Conservation (phyloP, 176 grass and related monocot species). For the Avena sativa region DNA sequence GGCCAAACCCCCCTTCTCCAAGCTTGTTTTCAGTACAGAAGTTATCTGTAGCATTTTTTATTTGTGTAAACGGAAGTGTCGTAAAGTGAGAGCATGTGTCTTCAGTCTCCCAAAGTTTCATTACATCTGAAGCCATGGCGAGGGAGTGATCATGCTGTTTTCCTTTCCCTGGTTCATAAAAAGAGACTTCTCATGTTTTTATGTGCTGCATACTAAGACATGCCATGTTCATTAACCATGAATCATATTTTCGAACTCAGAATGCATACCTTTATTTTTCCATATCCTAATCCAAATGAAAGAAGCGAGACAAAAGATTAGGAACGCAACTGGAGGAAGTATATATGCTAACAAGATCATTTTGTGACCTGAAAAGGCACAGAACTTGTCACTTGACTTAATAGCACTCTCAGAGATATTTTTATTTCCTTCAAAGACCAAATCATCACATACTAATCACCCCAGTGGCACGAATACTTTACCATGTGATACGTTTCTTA, state of each 20-base stretch:
- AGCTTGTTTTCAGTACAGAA: slow-evolving; percentile 50
- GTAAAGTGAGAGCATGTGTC: slow-evolving; percentile 18
- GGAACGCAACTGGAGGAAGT: slow-evolving; percentile 17
- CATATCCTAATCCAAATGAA: slow-evolving; percentile 41
- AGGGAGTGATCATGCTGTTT: neutral
- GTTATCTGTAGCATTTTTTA: slow-evolving; percentile 33
- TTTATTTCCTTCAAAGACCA: neutral
- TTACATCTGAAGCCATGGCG: neutral
- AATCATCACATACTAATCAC: neutral
- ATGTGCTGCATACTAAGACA: neutral
- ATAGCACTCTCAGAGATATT: neutral
- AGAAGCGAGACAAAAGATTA: slow-evolving; percentile 33
- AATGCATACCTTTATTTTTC: slow-evolving; percentile 37
- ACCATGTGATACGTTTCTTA: slow-evolving; percentile 6
- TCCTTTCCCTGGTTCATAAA: slow-evolving; percentile 38
- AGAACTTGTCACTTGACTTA: slow-evolving; percentile 10
- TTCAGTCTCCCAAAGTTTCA: slow-evolving; percentile 52
- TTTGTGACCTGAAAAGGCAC: slow-evolving; percentile 37
- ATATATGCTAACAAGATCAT: slow-evolving; percentile 34
- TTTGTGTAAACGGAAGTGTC: slow-evolving; percentile 39
- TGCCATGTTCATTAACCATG: neutral
- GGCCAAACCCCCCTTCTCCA: slow-evolving; percentile 59
- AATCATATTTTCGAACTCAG: neutral
- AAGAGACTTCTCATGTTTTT: neutral
- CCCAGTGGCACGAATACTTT: neutral